Conservation (phyloP, 495 filamentous ascomycete species). For the Penicillium silybi region DNA sequence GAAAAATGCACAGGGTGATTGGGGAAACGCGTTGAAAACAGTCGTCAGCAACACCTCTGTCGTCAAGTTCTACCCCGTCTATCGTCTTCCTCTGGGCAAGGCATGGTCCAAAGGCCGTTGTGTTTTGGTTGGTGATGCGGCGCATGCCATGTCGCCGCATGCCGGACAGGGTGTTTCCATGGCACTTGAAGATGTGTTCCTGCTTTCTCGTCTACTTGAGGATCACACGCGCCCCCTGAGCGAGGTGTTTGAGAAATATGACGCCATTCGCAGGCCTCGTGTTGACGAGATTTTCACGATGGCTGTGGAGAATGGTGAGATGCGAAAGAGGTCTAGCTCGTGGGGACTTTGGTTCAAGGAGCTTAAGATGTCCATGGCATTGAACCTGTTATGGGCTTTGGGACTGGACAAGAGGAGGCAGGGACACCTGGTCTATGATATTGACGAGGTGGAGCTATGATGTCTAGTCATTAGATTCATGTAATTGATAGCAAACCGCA, state of each 20-base stretch:
- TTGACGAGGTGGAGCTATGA: conserved; percentile 22
- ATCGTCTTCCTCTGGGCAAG: conserved; percentile 41
- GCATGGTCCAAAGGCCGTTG: conserved; percentile 37
- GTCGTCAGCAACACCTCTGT: conserved; percentile 34
- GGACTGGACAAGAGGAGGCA: conserved; percentile 19
- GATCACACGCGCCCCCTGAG: conserved; percentile 11
- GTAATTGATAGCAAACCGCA: not conserved
- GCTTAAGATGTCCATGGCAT: conserved; percentile 6
- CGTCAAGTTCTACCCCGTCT: conserved; percentile 49
- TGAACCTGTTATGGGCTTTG: conserved; percentile 15
- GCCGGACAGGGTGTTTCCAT: conserved; percentile 44
- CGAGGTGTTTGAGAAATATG: conserved; percentile 21
- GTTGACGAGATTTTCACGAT: conserved; percentile 20
- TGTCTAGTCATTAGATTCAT: not conserved
- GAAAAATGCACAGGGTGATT: conserved; percentile 33
- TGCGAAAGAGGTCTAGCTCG: conserved; percentile 16
- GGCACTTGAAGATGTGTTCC: conserved; percentile 43
- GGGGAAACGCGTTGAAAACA: conserved; percentile 39
- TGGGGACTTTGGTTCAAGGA: conserved; percentile 31
- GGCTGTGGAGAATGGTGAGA: conserved; percentile 19
- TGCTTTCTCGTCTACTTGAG: conserved; percentile 34
- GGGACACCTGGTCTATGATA: conserved; percentile 27
- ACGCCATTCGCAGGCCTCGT: conserved; percentile 28
- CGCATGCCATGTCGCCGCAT: conserved; percentile 45
- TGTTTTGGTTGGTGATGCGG: conserved; percentile 38